Evolutionary conservation across 768 basidiomycete species (phyloP).

Genomic region (Suillus americanus): DNA sequence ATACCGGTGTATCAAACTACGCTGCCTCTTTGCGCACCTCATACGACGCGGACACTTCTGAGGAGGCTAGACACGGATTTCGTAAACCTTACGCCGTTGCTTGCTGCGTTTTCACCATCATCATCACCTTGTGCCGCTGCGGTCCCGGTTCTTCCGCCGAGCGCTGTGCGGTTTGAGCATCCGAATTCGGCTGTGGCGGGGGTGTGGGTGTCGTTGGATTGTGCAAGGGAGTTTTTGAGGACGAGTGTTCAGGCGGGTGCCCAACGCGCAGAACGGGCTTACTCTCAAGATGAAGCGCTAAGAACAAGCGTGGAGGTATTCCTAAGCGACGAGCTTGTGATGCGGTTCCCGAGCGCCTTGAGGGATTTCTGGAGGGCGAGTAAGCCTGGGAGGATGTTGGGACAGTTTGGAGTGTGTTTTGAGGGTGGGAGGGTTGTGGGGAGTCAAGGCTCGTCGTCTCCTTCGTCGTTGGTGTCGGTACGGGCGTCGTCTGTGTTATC

Average conservation of each 20-base stretch:
- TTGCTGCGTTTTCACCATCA: conserved; percentile 17
- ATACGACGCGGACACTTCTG: conserved; percentile 36
- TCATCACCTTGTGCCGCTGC: conserved; percentile 26
- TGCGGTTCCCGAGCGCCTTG: conserved; percentile 61
- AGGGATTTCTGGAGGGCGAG: conserved; percentile 56
- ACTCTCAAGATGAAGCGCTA: conserved; percentile 1
- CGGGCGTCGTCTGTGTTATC: background rate
- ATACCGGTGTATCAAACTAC: conserved; percentile 74
- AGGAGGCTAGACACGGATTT: conserved; percentile 80
- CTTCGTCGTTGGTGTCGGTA: conserved; percentile 1
- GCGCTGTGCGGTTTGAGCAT: conserved; percentile 49
- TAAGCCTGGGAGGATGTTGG: conserved; percentile 45
- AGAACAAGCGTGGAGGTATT: conserved; percentile 48
- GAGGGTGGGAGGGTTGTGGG: conserved; percentile 16
- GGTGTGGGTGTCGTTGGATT: conserved; percentile 67
- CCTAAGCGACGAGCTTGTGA: conserved; percentile 59
- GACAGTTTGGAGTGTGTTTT: conserved; percentile 50
- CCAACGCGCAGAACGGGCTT: background rate
- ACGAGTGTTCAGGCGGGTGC: background rate
- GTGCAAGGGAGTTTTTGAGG: conserved; percentile 44
- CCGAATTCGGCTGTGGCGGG: conserved; percentile 57
- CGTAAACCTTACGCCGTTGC: conserved; percentile 66
- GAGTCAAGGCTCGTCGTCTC: conserved; percentile 9
- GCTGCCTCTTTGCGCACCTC: conserved; percentile 44
- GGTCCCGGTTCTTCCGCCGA: conserved; percentile 36